These are phyloP conservation scores for Chimonanthus salicifolius DNA, from an alignment of 164 flowering plant species.

Conservation along the genomic window DNA sequence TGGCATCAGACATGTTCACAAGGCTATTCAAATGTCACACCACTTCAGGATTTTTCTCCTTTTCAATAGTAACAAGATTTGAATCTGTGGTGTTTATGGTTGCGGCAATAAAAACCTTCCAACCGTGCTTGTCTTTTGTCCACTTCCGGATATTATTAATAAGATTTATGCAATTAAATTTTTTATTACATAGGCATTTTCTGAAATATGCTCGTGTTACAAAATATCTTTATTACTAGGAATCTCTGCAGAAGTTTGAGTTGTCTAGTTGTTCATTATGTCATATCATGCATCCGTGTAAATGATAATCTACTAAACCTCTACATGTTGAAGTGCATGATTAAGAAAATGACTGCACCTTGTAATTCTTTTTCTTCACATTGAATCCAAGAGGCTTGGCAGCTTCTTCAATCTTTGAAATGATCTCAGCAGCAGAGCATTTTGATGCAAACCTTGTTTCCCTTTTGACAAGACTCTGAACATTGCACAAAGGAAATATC, in stretches of 20 bases:
- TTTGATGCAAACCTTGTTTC: slow-evolving; percentile 95
- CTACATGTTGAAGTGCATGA: background rate
- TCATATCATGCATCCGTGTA: background rate
- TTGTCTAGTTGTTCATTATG: background rate
- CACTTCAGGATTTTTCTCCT: too few species aligned
- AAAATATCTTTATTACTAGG: background rate
- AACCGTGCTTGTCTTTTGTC: too few species aligned
- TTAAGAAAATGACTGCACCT: slow-evolving; percentile 36
- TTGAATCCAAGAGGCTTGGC: slow-evolving; percentile 94
- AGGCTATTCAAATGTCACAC: background rate
- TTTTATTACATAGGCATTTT: background rate
- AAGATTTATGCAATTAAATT: background rate
- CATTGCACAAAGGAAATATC: background rate
- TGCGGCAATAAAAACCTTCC: too few species aligned
- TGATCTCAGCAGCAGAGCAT: slow-evolving; percentile 72
- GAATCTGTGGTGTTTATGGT: too few species aligned
- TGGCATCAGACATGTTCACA: background rate
- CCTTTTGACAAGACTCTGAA: slow-evolving; percentile 81
- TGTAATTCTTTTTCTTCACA: slow-evolving; percentile 82
- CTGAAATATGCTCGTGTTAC: background rate
- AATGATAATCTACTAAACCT: background rate
- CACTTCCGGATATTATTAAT: too few species aligned
- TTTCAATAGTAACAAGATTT: too few species aligned
- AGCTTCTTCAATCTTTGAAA: slow-evolving; percentile 83
- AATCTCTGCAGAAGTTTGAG: background rate